Evolutionary conservation across 345 rosid genomes (phyloP).

Genomic region (Aquilaria malaccensis): DNA sequence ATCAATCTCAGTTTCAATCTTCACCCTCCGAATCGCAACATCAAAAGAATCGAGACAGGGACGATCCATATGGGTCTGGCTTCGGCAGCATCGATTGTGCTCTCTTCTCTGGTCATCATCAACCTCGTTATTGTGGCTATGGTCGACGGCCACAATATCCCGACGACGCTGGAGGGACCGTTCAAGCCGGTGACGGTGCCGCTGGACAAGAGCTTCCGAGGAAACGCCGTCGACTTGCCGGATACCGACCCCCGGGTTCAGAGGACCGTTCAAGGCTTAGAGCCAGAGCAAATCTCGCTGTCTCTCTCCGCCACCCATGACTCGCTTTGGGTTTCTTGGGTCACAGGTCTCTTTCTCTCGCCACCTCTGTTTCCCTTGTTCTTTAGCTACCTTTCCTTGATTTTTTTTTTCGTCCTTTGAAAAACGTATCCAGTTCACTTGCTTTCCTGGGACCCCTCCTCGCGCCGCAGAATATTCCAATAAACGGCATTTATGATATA

Average conservation of each 20-base stretch:
- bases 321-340: constrained; percentile 88
- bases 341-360: constrained; percentile 48
- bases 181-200: constrained; percentile 63
- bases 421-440: too few species aligned
- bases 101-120: too few species aligned
- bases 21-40: too few species aligned
- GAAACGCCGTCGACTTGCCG: constrained; percentile 70
- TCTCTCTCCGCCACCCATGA: constrained; percentile 59
- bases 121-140: too few species aligned
- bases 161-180: constrained; percentile 71
- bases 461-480: too few species aligned
- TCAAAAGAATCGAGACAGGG: too few species aligned
- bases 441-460: too few species aligned
- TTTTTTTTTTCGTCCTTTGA: too few species aligned
- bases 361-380: background rate
- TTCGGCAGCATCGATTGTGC: too few species aligned
- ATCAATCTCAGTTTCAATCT: too few species aligned
- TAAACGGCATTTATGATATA: too few species aligned
- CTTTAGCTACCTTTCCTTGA: background rate
- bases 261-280: constrained; percentile 29
- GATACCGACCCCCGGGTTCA: constrained; percentile 53
- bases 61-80: too few species aligned
- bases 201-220: constrained; percentile 50
- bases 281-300: constrained; percentile 72
- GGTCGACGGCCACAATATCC: constrained; percentile 6